phyloP scores from a whole-genome alignment of 306 rosid genomes.

The Sesbania bispinosa region DNA sequence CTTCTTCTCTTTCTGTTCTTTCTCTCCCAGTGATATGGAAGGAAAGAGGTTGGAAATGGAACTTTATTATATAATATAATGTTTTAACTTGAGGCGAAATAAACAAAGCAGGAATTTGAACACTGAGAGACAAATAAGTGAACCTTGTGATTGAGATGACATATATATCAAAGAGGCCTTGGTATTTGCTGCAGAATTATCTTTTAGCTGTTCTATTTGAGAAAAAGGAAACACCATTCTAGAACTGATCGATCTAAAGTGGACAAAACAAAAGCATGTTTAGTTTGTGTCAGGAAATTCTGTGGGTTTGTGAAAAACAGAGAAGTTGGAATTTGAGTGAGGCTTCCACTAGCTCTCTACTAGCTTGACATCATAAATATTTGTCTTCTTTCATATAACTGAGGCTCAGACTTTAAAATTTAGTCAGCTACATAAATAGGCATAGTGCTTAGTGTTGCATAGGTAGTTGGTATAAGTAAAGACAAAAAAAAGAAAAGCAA shows the following conservation, averaged over 20 bases:
- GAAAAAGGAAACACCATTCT: constrained; percentile 21
- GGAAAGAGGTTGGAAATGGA: constrained; percentile 18
- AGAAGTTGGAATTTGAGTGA: no score
- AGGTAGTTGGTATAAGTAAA: background rate
- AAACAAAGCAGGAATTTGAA: constrained; percentile 1
- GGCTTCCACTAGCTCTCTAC: no score
- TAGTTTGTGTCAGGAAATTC: constrained; percentile 32
- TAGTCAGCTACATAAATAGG: background rate
- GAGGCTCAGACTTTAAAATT: no score
- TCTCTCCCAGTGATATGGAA: background rate
- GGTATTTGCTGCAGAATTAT: constrained; percentile 26
- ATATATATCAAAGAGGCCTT: constrained; percentile 35
- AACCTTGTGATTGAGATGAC: constrained; percentile 32
- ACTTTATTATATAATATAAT: constrained; percentile 31
- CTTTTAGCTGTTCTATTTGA: constrained; percentile 14
- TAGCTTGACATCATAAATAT: no score
- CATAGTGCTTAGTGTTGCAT: background rate
- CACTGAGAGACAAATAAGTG: constrained; percentile 27
- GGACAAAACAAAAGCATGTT: constrained; percentile 23
- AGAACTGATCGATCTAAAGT: constrained; percentile 31
- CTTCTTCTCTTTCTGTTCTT: background rate
- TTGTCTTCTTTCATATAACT: no score
- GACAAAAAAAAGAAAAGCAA: background rate
- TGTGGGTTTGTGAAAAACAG: no score
- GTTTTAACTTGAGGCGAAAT: constrained; percentile 7